Base-by-base conservation (phyloP, 1,139 yeast genomes). In the Yamadazyma diddensiae region DNA sequence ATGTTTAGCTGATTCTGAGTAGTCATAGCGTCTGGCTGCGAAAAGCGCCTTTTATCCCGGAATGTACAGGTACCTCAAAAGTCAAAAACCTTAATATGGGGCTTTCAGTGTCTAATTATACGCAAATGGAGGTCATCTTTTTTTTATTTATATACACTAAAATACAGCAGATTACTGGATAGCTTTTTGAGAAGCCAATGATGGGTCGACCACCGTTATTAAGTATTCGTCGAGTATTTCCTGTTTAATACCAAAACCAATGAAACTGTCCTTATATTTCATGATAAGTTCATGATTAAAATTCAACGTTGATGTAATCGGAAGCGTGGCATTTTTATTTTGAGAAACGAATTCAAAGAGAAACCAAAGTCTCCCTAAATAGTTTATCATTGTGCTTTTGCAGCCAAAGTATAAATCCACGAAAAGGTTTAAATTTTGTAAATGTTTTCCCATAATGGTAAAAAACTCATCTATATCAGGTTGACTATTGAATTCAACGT, bases 351-450 rank as follows among this genome's bases (percentile, higher is more conserved):
- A 55, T 17, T 41, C 44, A 31, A 62, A 51, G 11, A 62, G 47
- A 20, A 50, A 62, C 55, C 59, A 57, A 2, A 60, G 35, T 33
- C 52, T 55, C 21, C 48, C 55, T 9, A 52, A 37, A 34, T 63
- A 62, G 24, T 50, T 37, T 5, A 41, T 36, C 33, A 60, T 46
- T 26, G 55, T 54, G n/a, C 54, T 59, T 30, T 42, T 42, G 21
- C 63, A 56, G 1, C 69, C 70, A 42, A 59, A 62, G 36, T 47
- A 54, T 11, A 39, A 31, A 31, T 57, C 46, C 10, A 52, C 34
- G 20, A 58, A 42, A 15, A 47, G 29, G n/a, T 44, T 43, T 47
- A 52, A 48, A 19, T 39, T 30, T 5, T 39, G 21, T 6, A 50
- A 22, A 18, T 38, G 38, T 2, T 34, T 12, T 21, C 34, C 34